These are phyloP conservation scores for Lepiota brunneoincarnata DNA, from an alignment of 768 basidiomycete genomes.

Conservation along the genomic window DNA sequence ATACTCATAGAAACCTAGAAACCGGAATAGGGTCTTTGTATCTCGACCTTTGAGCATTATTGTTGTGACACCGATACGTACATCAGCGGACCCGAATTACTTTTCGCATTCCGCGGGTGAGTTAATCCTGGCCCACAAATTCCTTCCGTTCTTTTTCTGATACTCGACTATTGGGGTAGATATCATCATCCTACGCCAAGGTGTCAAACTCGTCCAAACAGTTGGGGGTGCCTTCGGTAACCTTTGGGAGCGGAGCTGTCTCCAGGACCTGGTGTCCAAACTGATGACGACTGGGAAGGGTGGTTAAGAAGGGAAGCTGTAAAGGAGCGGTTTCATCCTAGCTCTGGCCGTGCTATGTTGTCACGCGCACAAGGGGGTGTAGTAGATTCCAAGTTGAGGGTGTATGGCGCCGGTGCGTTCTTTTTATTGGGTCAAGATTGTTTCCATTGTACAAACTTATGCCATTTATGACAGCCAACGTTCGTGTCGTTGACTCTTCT, in stretches of 20 bases:
- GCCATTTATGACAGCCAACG: conserved; percentile 34
- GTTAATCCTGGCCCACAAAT: conserved; percentile 6
- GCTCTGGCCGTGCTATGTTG: conserved; percentile 29
- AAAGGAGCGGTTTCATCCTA: conserved; percentile 59
- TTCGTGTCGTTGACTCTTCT: conserved; percentile 55
- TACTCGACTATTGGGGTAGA: conserved; percentile 31
- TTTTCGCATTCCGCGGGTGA: conserved; percentile 51
- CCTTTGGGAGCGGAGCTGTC: conserved; percentile 30
- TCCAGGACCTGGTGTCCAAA: conserved; percentile 30
- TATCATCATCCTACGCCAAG: conserved; percentile 48
- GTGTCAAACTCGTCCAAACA: conserved; percentile 55
- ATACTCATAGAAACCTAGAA: no score
- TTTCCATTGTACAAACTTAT: not conserved
- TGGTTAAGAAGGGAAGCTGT: conserved; percentile 41
- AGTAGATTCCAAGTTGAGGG: conserved; percentile 25
- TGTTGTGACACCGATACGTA: no score
- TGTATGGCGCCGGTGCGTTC: conserved; percentile 26
- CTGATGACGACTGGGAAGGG: conserved; percentile 53
- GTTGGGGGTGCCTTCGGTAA: conserved; percentile 48
- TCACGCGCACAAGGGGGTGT: conserved; percentile 27
- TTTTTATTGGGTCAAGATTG: not conserved
- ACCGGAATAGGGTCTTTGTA: no score
- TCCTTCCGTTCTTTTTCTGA: not conserved
- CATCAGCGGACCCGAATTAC: conserved; percentile 71
- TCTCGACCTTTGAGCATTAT: no score